Evolutionary conservation across 202 grass and related monocot species (phyloP), one percentile per base, ranked within the genome.

Genomic region (Setaria italica): DNA sequence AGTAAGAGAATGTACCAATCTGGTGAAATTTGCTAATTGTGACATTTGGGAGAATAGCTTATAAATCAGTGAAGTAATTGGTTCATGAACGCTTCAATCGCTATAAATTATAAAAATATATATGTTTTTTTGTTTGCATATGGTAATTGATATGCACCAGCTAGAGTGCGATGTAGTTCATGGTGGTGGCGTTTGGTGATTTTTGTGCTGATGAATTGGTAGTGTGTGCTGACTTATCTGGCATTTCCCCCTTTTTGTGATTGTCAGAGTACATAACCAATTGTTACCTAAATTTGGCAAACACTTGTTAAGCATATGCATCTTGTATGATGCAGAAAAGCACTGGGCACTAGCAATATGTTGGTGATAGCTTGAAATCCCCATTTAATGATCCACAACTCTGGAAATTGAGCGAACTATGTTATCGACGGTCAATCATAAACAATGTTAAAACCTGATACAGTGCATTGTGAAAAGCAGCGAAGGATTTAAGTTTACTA

Each of bases 141-240:
- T 78, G 10, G 17, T 72, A 62, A 21, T 63, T 7, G n/a, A 72
- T 35, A 35, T 13, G n/a, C 9, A 1, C 51, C 25, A 51, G 25
- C 63, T 25, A 46, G 15, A 19, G 20, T 70, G 30, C 15, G 37
- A 11, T 78, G 46, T 37, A 21, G 39, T 14, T 41, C 41, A n/a
- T 54, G 33, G 37, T 37, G 45, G 17, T 32, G 0, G 10, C 16
- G n/a, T 43, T 70, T 77, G 20, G 53, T 78, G 77, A 77, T 76
- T 89, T n/a, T 51, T 62, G 69, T 16, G 25, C 60, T 70, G 33
- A 71, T 25, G 50, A 17, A 71, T 41, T 71, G 6, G 9, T 43
- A 19, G 4, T 43, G 12, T 50, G 74, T 25, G 29, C 10, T 54
- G 10, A 47, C 59, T 60, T 77, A 34, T 46, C 11, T 51, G 64